These are phyloP conservation scores for Eutrema heterophyllum DNA, from an alignment of 345 rosid species.

Conservation along the genomic window DNA sequence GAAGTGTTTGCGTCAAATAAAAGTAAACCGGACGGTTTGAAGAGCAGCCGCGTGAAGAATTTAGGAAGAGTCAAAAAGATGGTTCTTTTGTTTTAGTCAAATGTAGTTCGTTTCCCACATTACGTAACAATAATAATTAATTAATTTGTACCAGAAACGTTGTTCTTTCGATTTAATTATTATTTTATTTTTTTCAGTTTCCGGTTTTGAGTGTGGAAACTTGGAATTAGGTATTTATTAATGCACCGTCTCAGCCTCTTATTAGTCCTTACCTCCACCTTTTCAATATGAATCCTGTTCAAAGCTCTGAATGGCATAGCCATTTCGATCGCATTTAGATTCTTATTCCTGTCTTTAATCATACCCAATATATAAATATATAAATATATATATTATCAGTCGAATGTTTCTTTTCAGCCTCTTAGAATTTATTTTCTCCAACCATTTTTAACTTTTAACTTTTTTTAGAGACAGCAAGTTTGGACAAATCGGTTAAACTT, in stretches of 20 bases:
- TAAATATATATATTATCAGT: too few relatives aligned
- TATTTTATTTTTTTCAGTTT: neutral
- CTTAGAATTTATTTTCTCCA: too few relatives aligned
- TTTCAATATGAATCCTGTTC: conserved; percentile 7
- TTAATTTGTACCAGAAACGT: neutral
- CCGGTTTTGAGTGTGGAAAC: conserved; percentile 2
- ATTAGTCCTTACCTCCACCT: neutral
- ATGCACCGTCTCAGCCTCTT: conserved; percentile 15
- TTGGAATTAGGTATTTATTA: neutral
- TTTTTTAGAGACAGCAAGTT: too few relatives aligned
- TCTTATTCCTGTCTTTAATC: neutral
- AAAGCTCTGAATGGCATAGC: conserved; percentile 2
- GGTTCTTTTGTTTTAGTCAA: conserved; percentile 14
- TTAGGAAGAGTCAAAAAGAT: neutral
- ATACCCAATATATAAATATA: neutral
- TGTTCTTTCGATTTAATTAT: neutral
- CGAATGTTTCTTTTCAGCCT: neutral
- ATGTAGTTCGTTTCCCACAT: neutral
- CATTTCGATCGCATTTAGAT: neutral
- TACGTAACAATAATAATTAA: too few relatives aligned
- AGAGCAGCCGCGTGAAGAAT: conserved; percentile 15
- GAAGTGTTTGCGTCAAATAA: neutral
- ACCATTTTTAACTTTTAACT: too few relatives aligned
- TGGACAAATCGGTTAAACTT: too few relatives aligned
- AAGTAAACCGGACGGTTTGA: conserved; percentile 10